Conservation (phyloP, 2,329 filamentous ascomycete genomes). For the Tolypocladium amazonense region DNA sequence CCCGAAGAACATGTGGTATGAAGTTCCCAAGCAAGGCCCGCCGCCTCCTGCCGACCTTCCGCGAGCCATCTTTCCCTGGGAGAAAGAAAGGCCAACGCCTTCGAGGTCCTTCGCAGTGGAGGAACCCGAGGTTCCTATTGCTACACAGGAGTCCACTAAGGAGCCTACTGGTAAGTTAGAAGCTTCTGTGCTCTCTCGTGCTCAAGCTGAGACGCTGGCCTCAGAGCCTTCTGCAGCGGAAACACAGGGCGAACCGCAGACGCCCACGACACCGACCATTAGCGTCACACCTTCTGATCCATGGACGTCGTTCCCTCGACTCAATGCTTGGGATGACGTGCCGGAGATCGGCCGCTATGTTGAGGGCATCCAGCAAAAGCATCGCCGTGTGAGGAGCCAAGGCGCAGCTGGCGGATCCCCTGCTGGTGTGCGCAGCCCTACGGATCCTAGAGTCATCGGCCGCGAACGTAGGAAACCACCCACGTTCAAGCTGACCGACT, state of each 20-base stretch:
- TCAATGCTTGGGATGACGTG: constrained; percentile 89
- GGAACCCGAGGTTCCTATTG: constrained; percentile 4
- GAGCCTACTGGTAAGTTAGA: constrained; percentile 13
- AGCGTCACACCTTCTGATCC: constrained; percentile 40
- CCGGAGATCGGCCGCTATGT: constrained; percentile 85
- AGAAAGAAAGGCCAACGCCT: constrained; percentile 52
- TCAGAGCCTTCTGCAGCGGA: constrained; percentile 20
- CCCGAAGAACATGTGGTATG: constrained; percentile 80
- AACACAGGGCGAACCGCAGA: constrained; percentile 28
- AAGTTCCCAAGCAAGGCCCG: constrained; percentile 58
- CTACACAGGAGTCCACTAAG: background rate
- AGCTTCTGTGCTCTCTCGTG: constrained; percentile 9
- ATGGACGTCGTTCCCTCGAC: constrained; percentile 64
- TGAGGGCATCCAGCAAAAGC: constrained; percentile 55
- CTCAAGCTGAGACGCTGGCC: constrained; percentile 21
- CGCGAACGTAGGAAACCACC: constrained; percentile 12
- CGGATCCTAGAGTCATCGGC: background rate
- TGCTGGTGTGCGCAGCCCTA: background rate
- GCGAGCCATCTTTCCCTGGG: constrained; percentile 84
- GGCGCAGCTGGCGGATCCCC: constrained; percentile 4
- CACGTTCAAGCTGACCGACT: constrained; percentile 69
- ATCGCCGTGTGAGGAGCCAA: constrained; percentile 29
- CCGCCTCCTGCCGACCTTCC: constrained; percentile 43
- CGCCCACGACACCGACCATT: constrained; percentile 38
- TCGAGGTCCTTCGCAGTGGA: constrained; percentile 47